A percentile compares a stretch with the other conserved stretches of the same genome.
Evolutionary conservation across 306 rosid species (phyloP).

Genomic region (Dalbergia oliveri): DNA sequence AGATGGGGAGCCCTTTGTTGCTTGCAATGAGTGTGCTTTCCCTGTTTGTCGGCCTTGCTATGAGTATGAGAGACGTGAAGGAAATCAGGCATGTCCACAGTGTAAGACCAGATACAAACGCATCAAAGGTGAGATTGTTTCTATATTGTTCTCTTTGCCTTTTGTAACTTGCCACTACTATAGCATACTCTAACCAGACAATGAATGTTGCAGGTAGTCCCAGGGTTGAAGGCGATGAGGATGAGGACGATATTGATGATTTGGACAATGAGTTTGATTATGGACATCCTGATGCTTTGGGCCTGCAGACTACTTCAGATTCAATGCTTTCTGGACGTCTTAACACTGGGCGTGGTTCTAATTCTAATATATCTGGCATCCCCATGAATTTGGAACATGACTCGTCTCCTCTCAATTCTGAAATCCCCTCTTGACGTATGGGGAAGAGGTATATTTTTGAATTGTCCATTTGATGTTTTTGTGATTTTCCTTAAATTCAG

Average conservation of each 20-base stretch:
- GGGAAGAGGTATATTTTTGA: slow-evolving; percentile 78
- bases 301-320: slow-evolving; percentile 54
- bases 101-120: slow-evolving; percentile 94
- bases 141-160: slow-evolving; percentile 27
- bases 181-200: slow-evolving; percentile 48
- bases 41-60: slow-evolving; percentile 92
- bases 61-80: slow-evolving; percentile 86
- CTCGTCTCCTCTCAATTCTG: slow-evolving; percentile 74
- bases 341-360: slow-evolving; percentile 54
- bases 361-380: slow-evolving; percentile 58
- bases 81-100: slow-evolving; percentile 93
- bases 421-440: slow-evolving; percentile 86
- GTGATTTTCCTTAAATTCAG: slow-evolving; percentile 51
- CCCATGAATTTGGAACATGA: slow-evolving; percentile 62
- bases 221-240: slow-evolving; percentile 95
- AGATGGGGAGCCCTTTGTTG: slow-evolving; percentile 92
- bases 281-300: slow-evolving; percentile 57
- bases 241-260: slow-evolving; percentile 92
- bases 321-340: slow-evolving; percentile 50
- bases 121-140: slow-evolving; percentile 70
- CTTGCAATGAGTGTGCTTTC: slow-evolving; percentile 95
- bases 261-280: slow-evolving; percentile 90
- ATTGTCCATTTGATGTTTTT: slow-evolving; percentile 19
- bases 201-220: slow-evolving; percentile 75
- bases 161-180: slow-evolving; percentile 22